phyloP scores from a whole-genome alignment of 768 basidiomycete species.

The Tulasnella calospora region DNA sequence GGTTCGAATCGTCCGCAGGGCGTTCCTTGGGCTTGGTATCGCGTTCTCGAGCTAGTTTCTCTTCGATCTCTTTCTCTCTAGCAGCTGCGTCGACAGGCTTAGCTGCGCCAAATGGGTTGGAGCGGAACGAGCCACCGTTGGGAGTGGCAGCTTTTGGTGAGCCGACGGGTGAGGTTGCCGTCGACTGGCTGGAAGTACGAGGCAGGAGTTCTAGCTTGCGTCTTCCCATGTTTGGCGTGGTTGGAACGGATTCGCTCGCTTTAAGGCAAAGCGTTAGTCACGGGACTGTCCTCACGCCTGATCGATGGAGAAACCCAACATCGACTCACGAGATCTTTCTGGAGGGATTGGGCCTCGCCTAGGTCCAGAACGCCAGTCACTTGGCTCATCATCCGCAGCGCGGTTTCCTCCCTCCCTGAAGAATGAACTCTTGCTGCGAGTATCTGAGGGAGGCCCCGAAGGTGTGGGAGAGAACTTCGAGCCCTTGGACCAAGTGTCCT shows the following conservation, averaged over 20 bases:
- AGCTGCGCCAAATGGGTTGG: slow-evolving; percentile 84
- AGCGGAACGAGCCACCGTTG: slow-evolving; percentile 44
- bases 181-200: slow-evolving; percentile 61
- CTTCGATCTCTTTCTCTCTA: slow-evolving; percentile 68
- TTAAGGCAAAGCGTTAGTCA: slow-evolving; percentile 23
- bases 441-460: slow-evolving; percentile 34
- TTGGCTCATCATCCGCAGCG: slow-evolving; percentile 29
- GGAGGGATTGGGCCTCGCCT: slow-evolving; percentile 28
- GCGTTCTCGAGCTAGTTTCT: slow-evolving; percentile 64
- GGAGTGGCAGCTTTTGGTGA: slow-evolving; percentile 66
- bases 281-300: slow-evolving; percentile 25
- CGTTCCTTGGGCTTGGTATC: slow-evolving; percentile 27
- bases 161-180: slow-evolving; percentile 66
- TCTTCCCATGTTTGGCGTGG: slow-evolving; percentile 74
- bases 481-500: slow-evolving; percentile 74
- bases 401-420: slow-evolving; percentile 34
- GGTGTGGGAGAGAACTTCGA: slow-evolving; percentile 62
- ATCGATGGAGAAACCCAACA: not conserved
- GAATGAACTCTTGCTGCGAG: slow-evolving; percentile 16
- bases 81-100: slow-evolving; percentile 78
- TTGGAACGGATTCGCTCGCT: slow-evolving; percentile 71
- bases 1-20: not conserved
- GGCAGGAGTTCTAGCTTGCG: slow-evolving; percentile 83
- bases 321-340: slow-evolving; percentile 52
- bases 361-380: slow-evolving; percentile 61